Percentiles rank a stretch among this genome's conserved stretches.
Evolutionary conservation across 129 eudicot genomes (phyloP).

Genomic region (Flaveria robusta): DNA sequence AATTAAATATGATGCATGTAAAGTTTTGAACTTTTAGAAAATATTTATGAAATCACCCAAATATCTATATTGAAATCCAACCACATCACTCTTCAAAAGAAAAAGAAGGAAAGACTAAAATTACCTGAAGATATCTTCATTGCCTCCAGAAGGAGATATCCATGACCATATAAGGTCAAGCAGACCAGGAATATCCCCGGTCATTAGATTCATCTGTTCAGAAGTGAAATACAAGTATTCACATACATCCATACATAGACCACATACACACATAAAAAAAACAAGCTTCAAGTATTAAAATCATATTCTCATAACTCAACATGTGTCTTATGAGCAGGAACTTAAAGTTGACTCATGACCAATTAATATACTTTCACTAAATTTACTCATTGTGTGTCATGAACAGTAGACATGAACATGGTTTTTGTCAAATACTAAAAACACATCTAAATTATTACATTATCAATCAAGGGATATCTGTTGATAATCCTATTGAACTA

Average conservation of each 20-base stretch:
- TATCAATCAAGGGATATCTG: neutral
- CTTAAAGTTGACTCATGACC: neutral
- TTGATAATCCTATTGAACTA: neutral
- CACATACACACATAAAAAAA: conserved; percentile 3
- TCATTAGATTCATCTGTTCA: conserved; percentile 90
- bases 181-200: conserved; percentile 77
- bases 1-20: neutral
- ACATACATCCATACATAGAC: neutral
- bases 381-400: neutral
- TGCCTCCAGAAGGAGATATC: conserved; percentile 86
- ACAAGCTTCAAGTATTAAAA: neutral
- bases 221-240: conserved; percentile 5
- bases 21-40: neutral
- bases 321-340: neutral
- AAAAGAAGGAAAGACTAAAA: neutral
- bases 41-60: neutral
- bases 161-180: conserved; percentile 92
- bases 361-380: neutral
- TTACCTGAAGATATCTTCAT: conserved; percentile 72
- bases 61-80: conserved; percentile 5
- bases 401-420: neutral
- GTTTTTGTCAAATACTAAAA: too few species aligned
- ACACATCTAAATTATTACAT: too few species aligned
- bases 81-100: neutral
- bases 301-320: neutral